Evolutionary conservation across 805 yeast species (phyloP), one percentile per base, ranked within the genome.

Genomic region (Debaryomyces tyrocola): DNA sequence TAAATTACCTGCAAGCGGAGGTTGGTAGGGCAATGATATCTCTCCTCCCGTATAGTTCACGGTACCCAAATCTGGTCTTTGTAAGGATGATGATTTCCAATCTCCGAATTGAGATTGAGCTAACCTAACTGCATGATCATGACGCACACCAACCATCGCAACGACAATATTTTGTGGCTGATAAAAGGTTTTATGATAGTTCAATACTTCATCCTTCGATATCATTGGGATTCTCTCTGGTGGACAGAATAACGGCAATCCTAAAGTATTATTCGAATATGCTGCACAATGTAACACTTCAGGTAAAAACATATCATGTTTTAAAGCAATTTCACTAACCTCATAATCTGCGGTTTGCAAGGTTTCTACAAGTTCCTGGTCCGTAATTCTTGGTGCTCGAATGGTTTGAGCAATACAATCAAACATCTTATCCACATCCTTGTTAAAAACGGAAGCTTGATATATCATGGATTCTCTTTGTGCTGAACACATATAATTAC

Each of bases 371-470:
- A 94, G 69, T 59, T 92, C 98, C 42, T 78, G 79, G 12, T 79
- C 82, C 1, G 85, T 73, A 34, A 91, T 67, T 35, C 64, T 65
- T 7, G 99, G 98, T 47, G 71, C 73, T 10, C 85, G 70, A 3
- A 92, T 85, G 0, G 97, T 89, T 53, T 90, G 91, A 20, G 88
- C 70, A 56, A 94, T 72, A 39, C 89, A 73, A 39, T 78, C 78
- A 52, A 87, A 80, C 96, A 94, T 90, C 53, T 75, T 73, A 34
- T 82, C 92, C 8, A 86, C 83, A 59, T 91, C 97, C 38, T 77
- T 75, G 62, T 91, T 91, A 77, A 94, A 92, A 0, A 90, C 96
- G 2, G 96, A 85, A 1, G 97, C 95, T 67, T 94, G 98, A 66
- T 94, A 94, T 70, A 92, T 81, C 73, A 92, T 77, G 4, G 95